Evolutionary conservation across 345 rosid species (phyloP), one percentile per base, ranked within the genome.

Genomic region (Acer yangbiense): DNA sequence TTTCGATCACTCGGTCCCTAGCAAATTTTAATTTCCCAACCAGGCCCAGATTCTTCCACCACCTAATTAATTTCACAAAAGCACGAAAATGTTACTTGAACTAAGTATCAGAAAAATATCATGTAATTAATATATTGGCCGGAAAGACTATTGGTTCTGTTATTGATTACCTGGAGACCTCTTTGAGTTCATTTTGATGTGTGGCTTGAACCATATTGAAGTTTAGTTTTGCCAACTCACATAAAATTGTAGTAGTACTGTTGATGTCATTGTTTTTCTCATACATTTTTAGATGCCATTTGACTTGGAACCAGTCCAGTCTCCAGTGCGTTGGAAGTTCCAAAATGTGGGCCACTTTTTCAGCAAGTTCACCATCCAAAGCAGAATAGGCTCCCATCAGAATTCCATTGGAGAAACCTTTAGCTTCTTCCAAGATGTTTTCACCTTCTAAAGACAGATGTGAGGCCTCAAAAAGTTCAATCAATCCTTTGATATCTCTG

Each of bases 401-500:
- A 32, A 58, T 58, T 78, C 29, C 78, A 0, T 35, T 29, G 0
- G 87, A 72, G 67, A 79, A 82, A 9, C 58, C 63, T 63, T 74
- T 83, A 3, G 83, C 88, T 43, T 85, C 78, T 0, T 82, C 87
- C 65, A 86, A 41, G 1, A 72, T 66, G 73, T n/a, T 64, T 79
- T 88, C 93, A 12, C 77, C 84, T 54, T 82, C 86, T 14, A 76
- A 21, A 16, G 76, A 80, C n/a, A 86, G 60, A 78, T 82, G 79
- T 1, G 93, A 85, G 12, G 89, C 93, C 76, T 89, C 91, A 4
- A 67, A 77, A 13, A 89, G 83, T 80, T 85, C 86, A 2, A 86
- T 66, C 72, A 85, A 25, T 35, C 84, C 87, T 73, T 79, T 65
- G 18, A 78, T 23, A 39, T 80, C 87, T 25, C 5, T 10, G 73